Base-by-base conservation (phyloP, 1,284 basidiomycete species). In the Chiua sp. region DNA sequence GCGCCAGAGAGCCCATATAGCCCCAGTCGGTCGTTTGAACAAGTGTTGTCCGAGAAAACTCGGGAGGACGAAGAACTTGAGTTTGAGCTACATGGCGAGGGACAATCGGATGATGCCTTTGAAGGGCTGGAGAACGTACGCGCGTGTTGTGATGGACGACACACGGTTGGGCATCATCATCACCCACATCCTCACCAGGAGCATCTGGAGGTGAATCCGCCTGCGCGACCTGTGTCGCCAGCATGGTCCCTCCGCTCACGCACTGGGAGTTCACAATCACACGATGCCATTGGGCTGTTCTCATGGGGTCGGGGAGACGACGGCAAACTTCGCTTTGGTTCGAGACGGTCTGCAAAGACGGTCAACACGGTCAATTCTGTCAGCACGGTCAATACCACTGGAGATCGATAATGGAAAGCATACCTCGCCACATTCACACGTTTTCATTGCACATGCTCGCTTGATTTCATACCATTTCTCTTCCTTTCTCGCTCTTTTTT, bases 41-140 rank as follows among this genome's bases (percentile, higher is more conserved):
- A 90, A 63, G 82, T 88, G 22, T 69, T 77, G 18, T 76, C 72
- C 20, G 76, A 75, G 7, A 64, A 68, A 5, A 59, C 56, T 15
- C 81, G 75, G 16, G 76, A 85, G 28, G 84, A 84, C 1, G 87
- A 90, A 8, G 93, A 93, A 47, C 83, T 93, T n/a, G 90, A 93
- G 68, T 93, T 93, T 67, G 88, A 92, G 71, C 79, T 91, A 22
- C 87, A 93, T 62, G 89, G 87, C 46, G 90, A 89, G 47, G 84
- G 84, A 23, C 79, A 89, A 68, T 90, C 87, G 12, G 93, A 94
- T 64, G 89, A 90, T 53, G 93, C 87, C 3, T 99, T 88, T 72
- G 96, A 98, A 69, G 97, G 96, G 0, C 73, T 99, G 51, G 96
- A 98, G 77, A 97, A 98, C 69, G 94, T 97, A 30, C 85, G 94